Evolutionary conservation across 495 filamentous ascomycete species (phyloP).

Genomic region (Penicillium bialowiezense): DNA sequence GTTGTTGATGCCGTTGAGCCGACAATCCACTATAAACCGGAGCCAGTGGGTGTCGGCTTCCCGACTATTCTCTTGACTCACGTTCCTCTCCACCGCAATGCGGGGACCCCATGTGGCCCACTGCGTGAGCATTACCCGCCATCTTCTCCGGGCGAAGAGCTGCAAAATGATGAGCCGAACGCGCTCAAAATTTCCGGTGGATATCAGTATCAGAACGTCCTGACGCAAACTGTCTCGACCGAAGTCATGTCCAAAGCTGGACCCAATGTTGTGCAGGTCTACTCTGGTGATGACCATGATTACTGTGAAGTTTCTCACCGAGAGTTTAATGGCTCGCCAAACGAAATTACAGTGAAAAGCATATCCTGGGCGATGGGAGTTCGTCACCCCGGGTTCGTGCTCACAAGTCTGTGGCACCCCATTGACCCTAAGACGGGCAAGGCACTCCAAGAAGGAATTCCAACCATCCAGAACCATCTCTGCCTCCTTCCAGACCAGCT

Average conservation of each 20-base stretch:
- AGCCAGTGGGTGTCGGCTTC: slow-evolving; percentile 46
- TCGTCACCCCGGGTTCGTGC: slow-evolving; percentile 77
- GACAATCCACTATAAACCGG: slow-evolving; percentile 18
- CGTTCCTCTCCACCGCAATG: slow-evolving; percentile 79
- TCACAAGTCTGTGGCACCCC: slow-evolving; percentile 91
- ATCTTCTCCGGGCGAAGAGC: slow-evolving; percentile 51
- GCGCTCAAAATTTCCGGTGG: slow-evolving; percentile 71
- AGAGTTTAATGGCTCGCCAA: slow-evolving; percentile 62
- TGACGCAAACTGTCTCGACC: slow-evolving; percentile 68
- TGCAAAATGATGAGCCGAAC: slow-evolving; percentile 70
- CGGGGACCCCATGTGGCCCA: slow-evolving; percentile 87
- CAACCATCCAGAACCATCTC: slow-evolving; percentile 81
- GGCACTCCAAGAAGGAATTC: slow-evolving; percentile 37
- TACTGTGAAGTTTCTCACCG: slow-evolving; percentile 87
- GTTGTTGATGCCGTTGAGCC: slow-evolving; percentile 28
- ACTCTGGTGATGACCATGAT: slow-evolving; percentile 97
- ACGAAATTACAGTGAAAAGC: slow-evolving; percentile 92
- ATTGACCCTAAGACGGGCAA: slow-evolving; percentile 61
- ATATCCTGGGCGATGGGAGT: slow-evolving; percentile 98
- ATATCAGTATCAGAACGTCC: slow-evolving; percentile 97
- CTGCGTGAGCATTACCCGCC: slow-evolving; percentile 78
- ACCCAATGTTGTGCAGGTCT: slow-evolving; percentile 68
- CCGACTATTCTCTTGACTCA: slow-evolving; percentile 87
- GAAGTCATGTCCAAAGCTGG: slow-evolving; percentile 70
- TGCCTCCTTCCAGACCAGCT: slow-evolving; percentile 90